Evolutionary conservation across 345 rosid genomes (phyloP), one percentile per base, ranked within the genome.

Genomic region (Euphorbia tirucalli): DNA sequence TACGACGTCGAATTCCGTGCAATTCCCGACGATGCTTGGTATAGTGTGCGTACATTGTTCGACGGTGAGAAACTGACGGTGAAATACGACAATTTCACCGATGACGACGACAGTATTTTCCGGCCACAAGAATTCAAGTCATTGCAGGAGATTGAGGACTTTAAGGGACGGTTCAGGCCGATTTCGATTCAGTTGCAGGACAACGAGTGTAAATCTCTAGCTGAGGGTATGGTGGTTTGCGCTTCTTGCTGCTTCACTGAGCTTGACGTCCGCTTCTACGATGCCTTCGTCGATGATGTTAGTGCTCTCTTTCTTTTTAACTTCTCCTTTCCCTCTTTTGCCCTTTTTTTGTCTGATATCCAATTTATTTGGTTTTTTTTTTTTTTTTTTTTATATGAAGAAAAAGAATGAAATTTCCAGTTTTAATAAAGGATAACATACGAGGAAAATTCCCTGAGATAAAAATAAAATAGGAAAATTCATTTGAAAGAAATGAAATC

Each of bases 161-260:
- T 84, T 32, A 4, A n/a, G 31, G 1, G 9, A 3, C 78, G 88
- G 66, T 75, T 87, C 43, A 80, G 84, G 41, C 77, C 70, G 11
- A 24, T 77, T 28, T 87, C 90, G 7, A 32, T 16, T 19, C 90
- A 84, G 83, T 52, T 86, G 11, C 90, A 86, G 82, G 90, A 84
- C 75, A 0, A 3, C 4, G 68, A 84, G 28, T 86, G 90, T 68
- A 15, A 11, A 48, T 27, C 57, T 21, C 71, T 79, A 22, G 37
- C 21, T 19, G 15, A 31, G 9, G 87, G 84, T 57, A 50, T 10
- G 7, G 37, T 11, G 2, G 77, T 86, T 48, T 87, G 88, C 56
- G 87, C 77, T 67, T 77, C 90, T 7, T 72, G 73, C 18, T 61
- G 78, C 69, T 58, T 77, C n/a, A 19, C 2, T 41, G 32, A 6